Evolutionary conservation across 2,329 filamentous ascomycete genomes (phyloP), one percentile per base, ranked within the genome.

Genomic region (Lasiodiplodia gonubiensis): DNA sequence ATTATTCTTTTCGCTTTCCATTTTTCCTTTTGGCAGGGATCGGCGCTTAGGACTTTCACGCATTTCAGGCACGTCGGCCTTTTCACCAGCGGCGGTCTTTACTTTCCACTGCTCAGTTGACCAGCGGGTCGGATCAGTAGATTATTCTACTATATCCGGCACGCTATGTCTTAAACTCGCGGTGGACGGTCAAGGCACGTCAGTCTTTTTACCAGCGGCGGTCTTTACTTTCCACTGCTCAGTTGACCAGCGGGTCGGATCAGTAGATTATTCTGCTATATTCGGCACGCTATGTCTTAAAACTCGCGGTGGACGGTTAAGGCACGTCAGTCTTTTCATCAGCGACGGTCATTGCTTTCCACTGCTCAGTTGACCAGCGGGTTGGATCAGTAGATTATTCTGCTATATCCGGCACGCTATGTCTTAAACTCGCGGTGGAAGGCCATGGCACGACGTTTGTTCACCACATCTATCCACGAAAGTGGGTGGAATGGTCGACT

Each of bases 61-160:
- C n/a, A 7, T 52, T n/a, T 27, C 27, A 52, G 12, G 23, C 14
- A n/a, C 27, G 30, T 52, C 49, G 49, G 49, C 53, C 53, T 21
- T 55, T 37, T 55, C 30, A 55, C 39, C 53, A 39, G 33, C 27
- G 30, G 8, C 53, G n/a, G 53, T 57, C 33, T 57, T 57, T n/a
- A 33, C 8, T 25, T 33, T 8, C 12, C 53, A 14, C 53, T 55
- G 35, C 54, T 27, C 21, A 30, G 21, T 42, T 37, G 54, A 27
- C 54, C 54, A 27, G 54, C 37, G 18, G 3, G 21, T 23, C 35
- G 30, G 21, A 42, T 37, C 35, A 42, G 54, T 37, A 33, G 52
- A 33, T 27, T 6, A 33, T 27, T n/a, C 25, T 54, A 18, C 52
- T 54, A 33, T 54, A 30, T 54, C 27, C 52, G 10, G 11, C 27